Evolutionary conservation across 2,329 filamentous ascomycete genomes (phyloP).

Genomic region (Penicillium sp.): DNA sequence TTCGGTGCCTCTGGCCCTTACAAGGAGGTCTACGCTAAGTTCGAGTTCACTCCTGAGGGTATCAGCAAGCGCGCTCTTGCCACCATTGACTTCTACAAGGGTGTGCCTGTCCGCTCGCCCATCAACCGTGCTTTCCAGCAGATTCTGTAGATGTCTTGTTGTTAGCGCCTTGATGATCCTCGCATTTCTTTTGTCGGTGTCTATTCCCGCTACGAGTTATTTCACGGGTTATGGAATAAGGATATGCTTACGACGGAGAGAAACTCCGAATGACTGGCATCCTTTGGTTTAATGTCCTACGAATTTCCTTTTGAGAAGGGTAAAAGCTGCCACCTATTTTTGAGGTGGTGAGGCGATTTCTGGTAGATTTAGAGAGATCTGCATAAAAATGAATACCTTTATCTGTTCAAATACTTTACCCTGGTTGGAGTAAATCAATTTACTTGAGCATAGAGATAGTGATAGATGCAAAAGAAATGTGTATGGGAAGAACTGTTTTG

Average conservation of each 20-base stretch:
- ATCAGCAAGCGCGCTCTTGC: conserved; percentile 91
- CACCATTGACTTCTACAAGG: conserved; percentile 98
- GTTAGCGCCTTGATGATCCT: conserved; percentile 26
- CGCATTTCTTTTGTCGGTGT: conserved; percentile 18
- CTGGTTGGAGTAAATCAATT: background rate
- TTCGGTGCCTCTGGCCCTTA: conserved; percentile 98
- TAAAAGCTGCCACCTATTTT: conserved; percentile 14
- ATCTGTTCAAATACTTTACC: conserved; percentile 8
- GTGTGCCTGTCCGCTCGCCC: conserved; percentile 87
- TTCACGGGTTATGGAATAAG: conserved; percentile 30
- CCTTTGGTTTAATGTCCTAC: conserved; percentile 25
- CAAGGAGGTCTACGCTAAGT: conserved; percentile 99
- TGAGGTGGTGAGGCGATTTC: conserved; percentile 11
- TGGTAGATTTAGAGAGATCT: conserved; percentile 28
- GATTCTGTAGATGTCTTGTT: conserved; percentile 70
- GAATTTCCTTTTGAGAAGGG: conserved; percentile 26
- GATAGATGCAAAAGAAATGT: background rate
- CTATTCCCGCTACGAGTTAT: conserved; percentile 33
- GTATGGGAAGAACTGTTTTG: conserved; percentile 3
- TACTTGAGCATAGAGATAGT: background rate
- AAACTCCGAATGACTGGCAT: conserved; percentile 19
- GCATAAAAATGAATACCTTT: conserved; percentile 22
- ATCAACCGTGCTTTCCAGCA: conserved; percentile 98
- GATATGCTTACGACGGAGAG: conserved; percentile 3
- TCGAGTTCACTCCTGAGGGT: conserved; percentile 98